Conservation (phyloP, 75 land plant genomes). For the Azolla pinnata region DNA sequence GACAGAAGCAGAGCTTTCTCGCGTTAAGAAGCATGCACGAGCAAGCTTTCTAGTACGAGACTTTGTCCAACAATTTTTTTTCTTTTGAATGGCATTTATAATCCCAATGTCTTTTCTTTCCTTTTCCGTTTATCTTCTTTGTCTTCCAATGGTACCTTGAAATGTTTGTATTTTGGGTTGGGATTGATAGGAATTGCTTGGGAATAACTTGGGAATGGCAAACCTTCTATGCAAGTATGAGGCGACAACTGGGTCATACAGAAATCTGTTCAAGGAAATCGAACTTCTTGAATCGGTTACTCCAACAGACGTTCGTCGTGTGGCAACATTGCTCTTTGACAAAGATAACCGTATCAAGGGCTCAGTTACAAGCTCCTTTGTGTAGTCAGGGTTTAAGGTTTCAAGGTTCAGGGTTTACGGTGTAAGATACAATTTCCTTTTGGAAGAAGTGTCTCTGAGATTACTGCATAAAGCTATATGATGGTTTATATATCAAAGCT, state of each 20-base stretch:
- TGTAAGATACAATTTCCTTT: too few relatives aligned
- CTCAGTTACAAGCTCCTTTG: constrained; percentile 3
- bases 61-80: neutral
- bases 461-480: too few relatives aligned
- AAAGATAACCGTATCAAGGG: constrained; percentile 12
- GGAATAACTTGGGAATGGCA: constrained; percentile 17
- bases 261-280: constrained; percentile 9
- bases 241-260: constrained; percentile 14
- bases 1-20: constrained; percentile 9
- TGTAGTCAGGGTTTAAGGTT: too few relatives aligned
- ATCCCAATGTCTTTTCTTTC: too few relatives aligned
- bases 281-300: constrained; percentile 11
- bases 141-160: too few relatives aligned
- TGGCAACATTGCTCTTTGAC: constrained; percentile 9
- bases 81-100: too few relatives aligned
- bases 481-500: too few relatives aligned
- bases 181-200: constrained; percentile 13
- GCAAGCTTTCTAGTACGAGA: constrained; percentile 15
- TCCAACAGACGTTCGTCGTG: constrained; percentile 4
- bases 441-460: too few relatives aligned
- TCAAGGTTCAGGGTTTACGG: too few relatives aligned
- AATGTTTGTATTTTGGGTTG: too few relatives aligned
- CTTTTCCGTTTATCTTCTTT: too few relatives aligned
- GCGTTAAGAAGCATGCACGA: constrained; percentile 12
- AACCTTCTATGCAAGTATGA: constrained; percentile 17